phyloP scores from a whole-genome alignment of 176 grass and related monocot species.

The Melocanna baccifera region DNA sequence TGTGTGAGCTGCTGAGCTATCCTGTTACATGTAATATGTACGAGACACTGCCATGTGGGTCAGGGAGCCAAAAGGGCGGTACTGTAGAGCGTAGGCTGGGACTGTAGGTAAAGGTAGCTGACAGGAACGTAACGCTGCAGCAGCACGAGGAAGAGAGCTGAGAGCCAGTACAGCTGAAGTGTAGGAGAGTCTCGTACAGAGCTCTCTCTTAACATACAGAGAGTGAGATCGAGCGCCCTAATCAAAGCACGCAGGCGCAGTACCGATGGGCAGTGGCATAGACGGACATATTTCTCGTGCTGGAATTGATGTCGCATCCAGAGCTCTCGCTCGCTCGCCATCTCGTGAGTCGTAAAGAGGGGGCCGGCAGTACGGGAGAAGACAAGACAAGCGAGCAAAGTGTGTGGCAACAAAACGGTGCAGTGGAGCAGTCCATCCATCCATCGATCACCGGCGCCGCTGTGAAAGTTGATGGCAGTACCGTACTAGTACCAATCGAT shows the following conservation, averaged over 20 bases:
- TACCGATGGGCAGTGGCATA: not conserved
- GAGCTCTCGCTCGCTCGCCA: not conserved
- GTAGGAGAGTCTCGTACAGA: not conserved
- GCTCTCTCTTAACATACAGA: not conserved
- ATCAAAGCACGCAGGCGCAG: not conserved
- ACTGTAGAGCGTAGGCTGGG: not conserved
- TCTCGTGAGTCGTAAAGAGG: not conserved
- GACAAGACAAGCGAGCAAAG: not conserved
- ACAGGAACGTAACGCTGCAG: slow-evolving; percentile 11
- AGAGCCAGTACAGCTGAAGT: not conserved
- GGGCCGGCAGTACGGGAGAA: not conserved
- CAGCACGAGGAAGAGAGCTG: not conserved
- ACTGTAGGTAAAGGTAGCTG: not conserved
- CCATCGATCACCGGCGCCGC: not conserved
- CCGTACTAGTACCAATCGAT: too few species aligned
- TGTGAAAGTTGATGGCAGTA: not conserved
- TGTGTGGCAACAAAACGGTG: not conserved
- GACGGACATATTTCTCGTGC: not conserved
- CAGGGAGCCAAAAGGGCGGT: not conserved
- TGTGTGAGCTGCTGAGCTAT: not conserved
- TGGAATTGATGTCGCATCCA: not conserved
- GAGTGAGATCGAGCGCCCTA: slow-evolving; percentile 2
- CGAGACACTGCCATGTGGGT: not conserved
- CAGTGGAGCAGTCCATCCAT: not conserved
- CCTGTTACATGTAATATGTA: not conserved